Percentiles rank a stretch among this genome's conserved stretches.
These are phyloP conservation scores for Debaryomyces maramus DNA, from an alignment of 805 yeast species.

Conservation along the genomic window DNA sequence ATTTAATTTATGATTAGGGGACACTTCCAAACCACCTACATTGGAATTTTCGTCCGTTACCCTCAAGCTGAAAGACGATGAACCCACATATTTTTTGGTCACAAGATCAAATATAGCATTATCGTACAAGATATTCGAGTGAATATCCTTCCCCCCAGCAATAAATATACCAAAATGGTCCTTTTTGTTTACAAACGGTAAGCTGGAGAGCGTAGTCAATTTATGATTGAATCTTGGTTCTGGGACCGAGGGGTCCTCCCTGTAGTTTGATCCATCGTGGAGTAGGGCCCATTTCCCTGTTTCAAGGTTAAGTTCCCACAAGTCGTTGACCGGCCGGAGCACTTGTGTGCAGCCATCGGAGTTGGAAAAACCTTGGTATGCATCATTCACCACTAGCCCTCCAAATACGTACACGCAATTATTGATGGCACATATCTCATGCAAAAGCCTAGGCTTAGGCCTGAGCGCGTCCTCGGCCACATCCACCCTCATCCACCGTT, in stretches of 20 bases:
- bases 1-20: slow-evolving; percentile 20
- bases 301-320: slow-evolving; percentile 65
- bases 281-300: slow-evolving; percentile 55
- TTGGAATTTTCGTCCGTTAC: slow-evolving; percentile 14
- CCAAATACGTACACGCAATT: slow-evolving; percentile 62
- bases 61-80: slow-evolving; percentile 18
- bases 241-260: slow-evolving; percentile 21
- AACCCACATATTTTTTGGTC: slow-evolving; percentile 31
- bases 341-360: background rate
- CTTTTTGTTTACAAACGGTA: slow-evolving; percentile 35
- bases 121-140: slow-evolving; percentile 31
- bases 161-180: slow-evolving; percentile 51
- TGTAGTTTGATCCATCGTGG: slow-evolving; percentile 35
- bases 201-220: slow-evolving; percentile 40
- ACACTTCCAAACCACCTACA: slow-evolving; percentile 10
- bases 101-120: slow-evolving; percentile 48
- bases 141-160: slow-evolving; percentile 52
- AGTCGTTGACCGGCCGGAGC: slow-evolving; percentile 54
- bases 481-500: slow-evolving; percentile 53
- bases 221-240: slow-evolving; percentile 54
- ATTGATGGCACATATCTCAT: slow-evolving; percentile 52
- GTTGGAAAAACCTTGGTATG: slow-evolving; percentile 2
- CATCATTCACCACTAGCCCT: slow-evolving; percentile 48
- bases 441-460: slow-evolving; percentile 56
- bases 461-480: slow-evolving; percentile 15